Percentiles rank a stretch among this genome's conserved stretches.
Conservation (phyloP, 192 early-diverging fungal species). For the Coemansia sp. region DNA sequence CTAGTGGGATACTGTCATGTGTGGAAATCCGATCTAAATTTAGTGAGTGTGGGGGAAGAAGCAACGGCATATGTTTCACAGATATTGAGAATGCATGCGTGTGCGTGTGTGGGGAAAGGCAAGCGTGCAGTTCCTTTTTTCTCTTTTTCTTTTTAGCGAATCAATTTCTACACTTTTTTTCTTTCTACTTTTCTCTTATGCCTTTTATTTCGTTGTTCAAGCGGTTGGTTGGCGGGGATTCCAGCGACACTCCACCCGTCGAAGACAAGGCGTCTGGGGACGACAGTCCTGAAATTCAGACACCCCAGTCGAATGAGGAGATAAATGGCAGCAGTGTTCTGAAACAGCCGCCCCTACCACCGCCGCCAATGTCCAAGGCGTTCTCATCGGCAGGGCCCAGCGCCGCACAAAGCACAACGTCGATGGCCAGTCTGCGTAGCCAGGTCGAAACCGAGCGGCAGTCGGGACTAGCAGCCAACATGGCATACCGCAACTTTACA, state of each 20-base stretch:
- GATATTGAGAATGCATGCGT: neutral
- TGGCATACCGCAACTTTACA: conserved; percentile 51
- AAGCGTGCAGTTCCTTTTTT: neutral
- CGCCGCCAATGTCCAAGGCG: conserved; percentile 9
- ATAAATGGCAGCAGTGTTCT: neutral
- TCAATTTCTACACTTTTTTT: neutral
- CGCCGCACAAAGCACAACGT: conserved; percentile 13
- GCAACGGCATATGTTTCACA: neutral
- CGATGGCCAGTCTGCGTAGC: conserved; percentile 30
- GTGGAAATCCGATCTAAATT: neutral
- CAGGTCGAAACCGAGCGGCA: conserved; percentile 28
- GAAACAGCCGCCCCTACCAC: conserved; percentile 6
- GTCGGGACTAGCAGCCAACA: conserved; percentile 13
- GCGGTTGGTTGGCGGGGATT: conserved; percentile 7
- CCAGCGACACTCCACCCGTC: neutral
- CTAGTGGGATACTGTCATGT: conserved; percentile 4
- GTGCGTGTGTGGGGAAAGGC: no score
- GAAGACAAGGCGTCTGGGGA: conserved; percentile 13
- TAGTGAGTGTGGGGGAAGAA: neutral
- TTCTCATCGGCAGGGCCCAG: neutral
- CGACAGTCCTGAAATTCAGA: neutral
- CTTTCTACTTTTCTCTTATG: neutral
- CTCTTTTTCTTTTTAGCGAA: neutral
- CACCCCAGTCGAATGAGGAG: neutral
- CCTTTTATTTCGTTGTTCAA: conserved; percentile 5